These are phyloP conservation scores for Haberlea rhodopensis DNA, from an alignment of 257 asterid species.

Conservation along the genomic window DNA sequence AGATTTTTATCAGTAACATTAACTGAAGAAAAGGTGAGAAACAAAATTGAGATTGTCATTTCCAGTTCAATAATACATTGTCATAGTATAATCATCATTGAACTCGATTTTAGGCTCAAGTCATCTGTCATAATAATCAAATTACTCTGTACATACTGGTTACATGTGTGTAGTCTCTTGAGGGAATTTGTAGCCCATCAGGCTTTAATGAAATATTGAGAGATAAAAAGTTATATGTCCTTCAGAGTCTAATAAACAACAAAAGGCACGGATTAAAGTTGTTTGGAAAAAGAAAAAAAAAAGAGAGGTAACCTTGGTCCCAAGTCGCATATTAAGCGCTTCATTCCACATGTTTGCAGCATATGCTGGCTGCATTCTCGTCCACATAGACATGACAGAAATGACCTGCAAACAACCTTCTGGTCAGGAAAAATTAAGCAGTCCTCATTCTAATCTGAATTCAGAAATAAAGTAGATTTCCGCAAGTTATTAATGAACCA, in stretches of 20 bases:
- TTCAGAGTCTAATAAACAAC: neutral
- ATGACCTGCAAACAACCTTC: conserved; percentile 59
- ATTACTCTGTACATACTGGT: neutral
- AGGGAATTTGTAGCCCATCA: neutral
- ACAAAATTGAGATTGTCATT: neutral
- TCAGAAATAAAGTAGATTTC: neutral
- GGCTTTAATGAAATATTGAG: no score
- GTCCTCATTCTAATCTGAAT: conserved; percentile 2
- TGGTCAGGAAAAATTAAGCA: conserved; percentile 23
- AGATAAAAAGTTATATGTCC: no score
- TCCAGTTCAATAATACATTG: neutral
- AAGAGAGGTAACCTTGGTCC: conserved; percentile 65
- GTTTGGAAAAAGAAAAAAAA: conserved; percentile 3
- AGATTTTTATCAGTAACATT: neutral
- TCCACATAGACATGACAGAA: conserved; percentile 99
- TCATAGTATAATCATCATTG: no score
- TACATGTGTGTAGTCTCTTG: neutral
- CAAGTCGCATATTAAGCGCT: conserved; percentile 98
- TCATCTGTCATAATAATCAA: conserved; percentile 1
- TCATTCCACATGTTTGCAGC: conserved; percentile 99
- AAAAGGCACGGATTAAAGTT: conserved; percentile 8
- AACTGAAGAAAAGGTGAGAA: neutral
- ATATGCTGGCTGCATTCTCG: conserved; percentile 96
- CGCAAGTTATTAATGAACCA: neutral
- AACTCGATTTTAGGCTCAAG: neutral